Conservation (phyloP, 1,139 yeast species). For the Pneumocystis carinii region DNA sequence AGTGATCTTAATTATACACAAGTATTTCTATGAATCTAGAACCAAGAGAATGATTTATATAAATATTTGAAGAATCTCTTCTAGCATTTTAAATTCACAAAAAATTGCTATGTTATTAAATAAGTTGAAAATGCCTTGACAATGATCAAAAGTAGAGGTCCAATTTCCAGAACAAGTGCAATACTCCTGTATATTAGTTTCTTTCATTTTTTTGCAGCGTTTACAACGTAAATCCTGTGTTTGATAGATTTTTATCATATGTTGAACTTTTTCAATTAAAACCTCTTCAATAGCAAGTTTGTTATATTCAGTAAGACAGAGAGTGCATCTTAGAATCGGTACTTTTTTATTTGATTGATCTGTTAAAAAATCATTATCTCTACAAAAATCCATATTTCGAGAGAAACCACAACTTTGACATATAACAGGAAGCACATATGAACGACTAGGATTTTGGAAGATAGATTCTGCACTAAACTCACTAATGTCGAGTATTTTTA, state of each 20-base stretch:
- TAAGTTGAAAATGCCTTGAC: not conserved
- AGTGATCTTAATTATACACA: not conserved
- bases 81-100: constrained; percentile 8
- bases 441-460: constrained; percentile 47
- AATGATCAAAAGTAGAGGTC: constrained; percentile 37
- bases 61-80: not conserved
- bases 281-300: constrained; percentile 64
- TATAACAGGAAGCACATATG: constrained; percentile 32
- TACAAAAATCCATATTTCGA: constrained; percentile 70
- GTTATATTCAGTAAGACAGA: constrained; percentile 52
- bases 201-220: constrained; percentile 57
- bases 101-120: constrained; percentile 6
- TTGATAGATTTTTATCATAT: constrained; percentile 44
- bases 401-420: constrained; percentile 69
- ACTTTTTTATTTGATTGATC: constrained; percentile 10
- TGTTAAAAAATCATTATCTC: constrained; percentile 31
- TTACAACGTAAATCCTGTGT: constrained; percentile 70
- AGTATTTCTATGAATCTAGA: not conserved
- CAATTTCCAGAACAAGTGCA: constrained; percentile 85
- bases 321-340: constrained; percentile 33
- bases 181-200: constrained; percentile 54
- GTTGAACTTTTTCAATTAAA: constrained; percentile 48
- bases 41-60: not conserved
- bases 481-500: constrained; percentile 57
- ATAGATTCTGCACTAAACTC: constrained; percentile 70